Evolutionary conservation across 176 grass and related monocot species (phyloP), one percentile per base, ranked within the genome.

Genomic region (Aegilops umbellulata): DNA sequence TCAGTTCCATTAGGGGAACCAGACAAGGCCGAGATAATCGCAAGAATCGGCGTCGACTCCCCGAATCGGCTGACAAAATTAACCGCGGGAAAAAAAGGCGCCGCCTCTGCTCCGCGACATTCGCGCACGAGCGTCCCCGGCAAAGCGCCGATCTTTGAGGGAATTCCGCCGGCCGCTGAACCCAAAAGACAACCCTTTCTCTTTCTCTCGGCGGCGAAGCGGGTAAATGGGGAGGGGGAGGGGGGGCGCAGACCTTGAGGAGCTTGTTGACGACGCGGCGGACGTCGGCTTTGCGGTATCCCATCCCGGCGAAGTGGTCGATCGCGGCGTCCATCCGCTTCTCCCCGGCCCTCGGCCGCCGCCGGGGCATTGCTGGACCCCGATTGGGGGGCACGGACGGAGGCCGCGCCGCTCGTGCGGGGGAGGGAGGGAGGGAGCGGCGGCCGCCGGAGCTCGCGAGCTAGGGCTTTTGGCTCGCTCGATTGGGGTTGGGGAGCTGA

Each of bases 321-420:
- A 69, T 69, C 19, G 80, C 64, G 6, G 80, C 80, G 64, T 82
- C 80, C 7, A 82, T 69, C 44, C 80, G 80, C 4, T 13, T 20
- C 4, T 16, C 19, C 27, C 27, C 60, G 23, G 11, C 31, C 63
- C 5, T 53, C 41, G 10, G 19, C 60, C 34, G 34, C 5, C 42
- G 42, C 17, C 63, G 5, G 0, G 27, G 0, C 79, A 81, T 81
- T 65, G 78, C 3, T 13, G 2, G 23, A 7, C 19, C 38, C 13
- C 36, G 20, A 36, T 70, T 4, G 67, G 2, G 67, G 67, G 49
- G 49, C 14, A 1, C 19, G 20, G 68, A 23, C 23, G 69, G 10
- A 73, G 69, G 69, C 22, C 35, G 69, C 69, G 69, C 23, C 69
- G 69, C 22, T 42, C 36, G 69, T 24, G 69, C 36, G 36, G 22